Evolutionary conservation across 2,329 filamentous ascomycete genomes (phyloP), one percentile per base, ranked within the genome.

Genomic region (Aureobasidium sp.): DNA sequence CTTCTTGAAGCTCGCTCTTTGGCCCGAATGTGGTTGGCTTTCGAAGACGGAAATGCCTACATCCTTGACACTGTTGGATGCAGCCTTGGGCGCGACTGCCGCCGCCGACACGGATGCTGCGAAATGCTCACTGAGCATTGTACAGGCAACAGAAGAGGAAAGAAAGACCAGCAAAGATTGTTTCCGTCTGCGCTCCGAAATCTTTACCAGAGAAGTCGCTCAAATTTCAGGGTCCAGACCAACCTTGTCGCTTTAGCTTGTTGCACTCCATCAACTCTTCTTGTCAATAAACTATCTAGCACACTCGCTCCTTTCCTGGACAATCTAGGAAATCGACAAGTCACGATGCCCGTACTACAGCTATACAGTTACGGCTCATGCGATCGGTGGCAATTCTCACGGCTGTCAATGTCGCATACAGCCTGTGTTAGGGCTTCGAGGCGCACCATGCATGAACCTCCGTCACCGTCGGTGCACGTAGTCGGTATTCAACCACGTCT

Each of bases 1-100:
- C 78, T 96, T 97, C 81, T 97, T 97, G 82, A 94, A 92, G 52
- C 87, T 83, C 65, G 85, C 80, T 70, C 88, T 87, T 71, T 91
- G 84, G n/a, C 85, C 82, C 66, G 87, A 84, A 60, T 87, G 82
- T 44, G 92, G 92, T 69, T 91, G 88, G 68, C 91, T 83, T 66
- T 91, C 87, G 75, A 96, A 89, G 62, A 89, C 76, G 76, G 95
- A 94, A 71, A 97, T 91, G 69, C 90, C 91, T 55, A 91, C 87
- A 76, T 97, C 91, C 75, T 93, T 85, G 59, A 82, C 76, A 31
- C 80, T 60, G 57, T 60, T 75, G 58, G 80, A 76, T 37, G 79
- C 79, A 1, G 79, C 75, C 25, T 75, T 75, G 29, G 76, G 70
- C 66, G 74, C 71, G 62, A 73, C 74, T n/a, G 72, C 70, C 22